Conservation (phyloP, 768 basidiomycete genomes). For the Serpula lacrymans region DNA sequence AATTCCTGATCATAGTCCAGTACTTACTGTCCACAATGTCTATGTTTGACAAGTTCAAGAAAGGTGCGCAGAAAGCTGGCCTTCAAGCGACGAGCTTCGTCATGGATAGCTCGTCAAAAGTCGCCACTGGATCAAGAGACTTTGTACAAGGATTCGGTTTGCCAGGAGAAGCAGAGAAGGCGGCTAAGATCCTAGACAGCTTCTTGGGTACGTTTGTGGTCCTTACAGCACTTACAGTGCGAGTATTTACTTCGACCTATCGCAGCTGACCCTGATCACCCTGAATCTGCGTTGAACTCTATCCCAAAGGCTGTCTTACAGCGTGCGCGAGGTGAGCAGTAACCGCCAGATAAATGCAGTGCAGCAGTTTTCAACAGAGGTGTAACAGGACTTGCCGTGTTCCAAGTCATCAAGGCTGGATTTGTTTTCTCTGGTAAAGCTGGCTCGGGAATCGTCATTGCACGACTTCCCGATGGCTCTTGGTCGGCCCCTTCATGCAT, state of each 20-base stretch:
- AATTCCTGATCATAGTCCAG: too few relatives aligned
- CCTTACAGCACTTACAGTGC: background rate
- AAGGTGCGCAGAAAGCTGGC: slow-evolving; percentile 78
- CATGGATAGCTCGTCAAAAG: slow-evolving; percentile 60
- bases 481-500: slow-evolving; percentile 98
- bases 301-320: slow-evolving; percentile 92
- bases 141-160: slow-evolving; percentile 85
- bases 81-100: slow-evolving; percentile 77
- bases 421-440: slow-evolving; percentile 96
- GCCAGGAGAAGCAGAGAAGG: slow-evolving; percentile 92
- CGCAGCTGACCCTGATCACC: slow-evolving; percentile 83
- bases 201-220: slow-evolving; percentile 69
- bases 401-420: slow-evolving; percentile 90
- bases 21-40: slow-evolving; percentile 43
- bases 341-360: too few relatives aligned
- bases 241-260: slow-evolving; percentile 8
- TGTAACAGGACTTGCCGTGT: slow-evolving; percentile 90
- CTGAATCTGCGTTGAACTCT: slow-evolving; percentile 88
- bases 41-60: slow-evolving; percentile 78
- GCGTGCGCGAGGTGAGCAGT: slow-evolving; percentile 70
- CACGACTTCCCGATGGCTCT: slow-evolving; percentile 89
- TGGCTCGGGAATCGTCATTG: slow-evolving; percentile 90
- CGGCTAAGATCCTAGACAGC: slow-evolving; percentile 83
- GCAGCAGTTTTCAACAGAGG: slow-evolving; percentile 1
- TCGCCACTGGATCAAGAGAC: slow-evolving; percentile 71